Evolutionary conservation across 1,284 basidiomycete genomes (phyloP).

Genomic region (Lentinula novae-zelandiae): DNA sequence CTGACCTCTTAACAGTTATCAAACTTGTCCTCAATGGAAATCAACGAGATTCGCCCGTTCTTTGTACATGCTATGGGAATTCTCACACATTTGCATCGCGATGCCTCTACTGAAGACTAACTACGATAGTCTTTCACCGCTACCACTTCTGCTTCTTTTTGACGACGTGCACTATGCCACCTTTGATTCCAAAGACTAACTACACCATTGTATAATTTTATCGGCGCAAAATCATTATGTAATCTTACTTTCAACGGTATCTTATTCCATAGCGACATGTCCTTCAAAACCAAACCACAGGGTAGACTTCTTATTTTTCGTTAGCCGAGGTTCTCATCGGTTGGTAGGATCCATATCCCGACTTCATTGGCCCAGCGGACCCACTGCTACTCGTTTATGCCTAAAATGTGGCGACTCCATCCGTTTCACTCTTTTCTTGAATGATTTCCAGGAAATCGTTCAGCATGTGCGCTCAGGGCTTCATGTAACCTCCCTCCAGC

Average conservation of each 20-base stretch:
- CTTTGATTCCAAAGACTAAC: no score
- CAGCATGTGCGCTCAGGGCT: no score
- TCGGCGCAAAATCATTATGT: background rate
- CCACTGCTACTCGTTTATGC: no score
- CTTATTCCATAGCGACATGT: background rate
- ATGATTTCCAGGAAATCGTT: no score
- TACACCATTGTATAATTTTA: background rate
- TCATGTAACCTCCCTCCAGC: no score
- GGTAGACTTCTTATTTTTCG: background rate
- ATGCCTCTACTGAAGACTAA: slow-evolving; percentile 18
- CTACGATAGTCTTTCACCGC: background rate
- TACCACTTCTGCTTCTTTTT: background rate
- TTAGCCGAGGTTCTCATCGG: background rate
- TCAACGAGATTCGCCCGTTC: slow-evolving; percentile 90
- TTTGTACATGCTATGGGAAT: slow-evolving; percentile 51
- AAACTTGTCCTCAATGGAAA: slow-evolving; percentile 86
- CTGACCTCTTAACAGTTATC: slow-evolving; percentile 53
- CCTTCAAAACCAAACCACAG: background rate
- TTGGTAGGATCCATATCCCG: background rate
- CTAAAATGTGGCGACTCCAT: no score
- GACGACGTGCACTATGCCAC: no score
- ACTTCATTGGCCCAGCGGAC: no score
- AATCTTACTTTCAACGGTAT: background rate
- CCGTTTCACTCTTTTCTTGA: no score
- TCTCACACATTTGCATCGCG: slow-evolving; percentile 38